A percentile compares a stretch with the other conserved stretches of the same genome.
Conservation (phyloP, 371 early-diverging fungal species). For the Massospora cicadina region DNA sequence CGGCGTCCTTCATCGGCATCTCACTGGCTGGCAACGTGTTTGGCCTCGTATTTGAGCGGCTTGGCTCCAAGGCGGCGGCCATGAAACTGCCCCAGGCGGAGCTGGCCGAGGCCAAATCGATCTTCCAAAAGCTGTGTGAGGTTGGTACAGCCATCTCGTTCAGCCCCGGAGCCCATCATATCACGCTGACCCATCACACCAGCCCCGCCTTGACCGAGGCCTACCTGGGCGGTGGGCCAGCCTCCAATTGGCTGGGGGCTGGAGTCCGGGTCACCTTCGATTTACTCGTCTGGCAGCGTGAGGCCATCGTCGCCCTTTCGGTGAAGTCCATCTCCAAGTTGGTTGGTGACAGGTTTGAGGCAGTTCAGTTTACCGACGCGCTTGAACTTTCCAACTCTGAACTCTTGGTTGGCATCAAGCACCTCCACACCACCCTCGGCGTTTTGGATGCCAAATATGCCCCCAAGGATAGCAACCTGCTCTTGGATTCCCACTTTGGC, state of each 20-base stretch:
- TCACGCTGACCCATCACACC: not conserved
- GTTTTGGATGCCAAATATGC: not conserved
- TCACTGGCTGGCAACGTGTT: not conserved
- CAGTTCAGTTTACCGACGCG: not conserved
- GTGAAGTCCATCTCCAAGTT: not conserved
- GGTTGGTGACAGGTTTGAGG: not conserved
- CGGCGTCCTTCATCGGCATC: not conserved
- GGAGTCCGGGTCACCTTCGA: not conserved
- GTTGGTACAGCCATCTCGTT: not conserved
- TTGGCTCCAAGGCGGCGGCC: not conserved
- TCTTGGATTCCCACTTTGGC: not conserved
- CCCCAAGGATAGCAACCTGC: not conserved
- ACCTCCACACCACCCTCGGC: not conserved
- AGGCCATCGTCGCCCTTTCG: not conserved
- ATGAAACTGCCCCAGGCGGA: not conserved
- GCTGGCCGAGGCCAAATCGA: not conserved
- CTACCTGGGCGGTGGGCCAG: not conserved
- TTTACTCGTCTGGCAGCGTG: not conserved
- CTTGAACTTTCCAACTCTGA: not conserved
- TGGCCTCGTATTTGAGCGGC: not conserved
- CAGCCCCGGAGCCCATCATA: not conserved
- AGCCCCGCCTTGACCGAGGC: not conserved
- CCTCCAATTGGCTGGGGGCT: not conserved
- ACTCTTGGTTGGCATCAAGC: not conserved
- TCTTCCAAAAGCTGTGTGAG: not conserved